A percentile compares a stretch with the other conserved stretches of the same genome.
Evolutionary conservation across 1,284 basidiomycete species (phyloP).

Genomic region (Pseudozyma flocculosa): DNA sequence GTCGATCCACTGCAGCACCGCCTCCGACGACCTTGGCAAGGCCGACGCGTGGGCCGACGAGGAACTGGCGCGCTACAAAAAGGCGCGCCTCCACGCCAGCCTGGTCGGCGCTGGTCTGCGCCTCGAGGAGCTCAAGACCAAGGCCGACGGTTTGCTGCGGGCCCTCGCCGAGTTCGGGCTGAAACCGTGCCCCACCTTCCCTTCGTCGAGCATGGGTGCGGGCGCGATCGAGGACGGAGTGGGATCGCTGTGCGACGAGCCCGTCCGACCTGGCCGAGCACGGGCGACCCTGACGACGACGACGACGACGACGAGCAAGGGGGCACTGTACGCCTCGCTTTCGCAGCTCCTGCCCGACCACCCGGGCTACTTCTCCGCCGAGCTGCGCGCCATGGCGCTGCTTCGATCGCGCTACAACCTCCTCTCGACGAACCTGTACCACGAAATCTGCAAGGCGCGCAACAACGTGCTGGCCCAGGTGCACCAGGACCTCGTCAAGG

Average conservation of each 20-base stretch:
- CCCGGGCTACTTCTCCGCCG: background rate
- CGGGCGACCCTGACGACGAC: no score
- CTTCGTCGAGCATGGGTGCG: background rate
- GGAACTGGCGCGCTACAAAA: conserved; percentile 1
- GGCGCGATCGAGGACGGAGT: no score
- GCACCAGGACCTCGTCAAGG: conserved; percentile 2
- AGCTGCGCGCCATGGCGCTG: conserved; percentile 12
- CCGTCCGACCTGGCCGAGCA: no score
- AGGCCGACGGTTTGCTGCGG: background rate
- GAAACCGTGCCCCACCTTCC: background rate
- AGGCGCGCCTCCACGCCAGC: conserved; percentile 1
- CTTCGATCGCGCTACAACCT: conserved; percentile 16
- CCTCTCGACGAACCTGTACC: conserved; percentile 7
- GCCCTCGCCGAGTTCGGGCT: background rate
- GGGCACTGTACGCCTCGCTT: no score
- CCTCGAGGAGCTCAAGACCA: background rate
- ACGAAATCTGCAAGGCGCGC: conserved; percentile 3
- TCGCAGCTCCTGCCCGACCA: no score
- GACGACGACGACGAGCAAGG: background rate
- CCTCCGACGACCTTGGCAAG: no score
- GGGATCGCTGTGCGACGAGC: no score
- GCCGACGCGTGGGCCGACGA: conserved; percentile 3
- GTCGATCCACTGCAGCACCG: background rate
- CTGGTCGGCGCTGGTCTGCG: background rate
- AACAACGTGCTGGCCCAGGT: conserved; percentile 5